Conservation (phyloP, 495 filamentous ascomycete species). For the Chaetomium fimeti region DNA sequence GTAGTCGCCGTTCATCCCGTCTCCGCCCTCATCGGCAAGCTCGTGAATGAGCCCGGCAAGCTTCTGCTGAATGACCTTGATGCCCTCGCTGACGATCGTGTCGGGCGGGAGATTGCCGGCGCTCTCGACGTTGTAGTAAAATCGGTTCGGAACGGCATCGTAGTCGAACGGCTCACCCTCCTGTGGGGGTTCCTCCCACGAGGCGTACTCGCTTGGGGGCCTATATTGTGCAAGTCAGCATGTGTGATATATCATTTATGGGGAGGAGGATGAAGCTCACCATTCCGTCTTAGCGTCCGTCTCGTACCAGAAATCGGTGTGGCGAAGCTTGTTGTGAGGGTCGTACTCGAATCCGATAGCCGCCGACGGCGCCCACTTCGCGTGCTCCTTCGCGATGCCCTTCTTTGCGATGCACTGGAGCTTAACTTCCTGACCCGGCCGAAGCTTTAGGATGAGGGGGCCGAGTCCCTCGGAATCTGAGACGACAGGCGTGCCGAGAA, state of each 20-base stretch:
- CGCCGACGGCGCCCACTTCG: constrained; percentile 90
- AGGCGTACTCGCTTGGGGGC: constrained; percentile 81
- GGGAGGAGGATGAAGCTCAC: constrained; percentile 53
- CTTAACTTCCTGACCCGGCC: constrained; percentile 82
- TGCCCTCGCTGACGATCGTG: constrained; percentile 80
- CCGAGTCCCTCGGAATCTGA: constrained; percentile 78
- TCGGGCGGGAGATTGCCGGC: constrained; percentile 86
- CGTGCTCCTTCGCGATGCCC: constrained; percentile 97
- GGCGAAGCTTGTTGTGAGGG: constrained; percentile 86
- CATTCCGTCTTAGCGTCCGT: constrained; percentile 80
- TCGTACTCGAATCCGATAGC: constrained; percentile 98
- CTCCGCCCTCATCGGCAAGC: constrained; percentile 57
- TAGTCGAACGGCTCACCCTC: constrained; percentile 88
- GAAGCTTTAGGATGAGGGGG: constrained; percentile 80
- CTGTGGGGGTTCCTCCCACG: constrained; percentile 77
- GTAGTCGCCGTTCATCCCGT: constrained; percentile 53
- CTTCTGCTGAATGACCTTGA: constrained; percentile 85
- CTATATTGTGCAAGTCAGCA: constrained; percentile 43
- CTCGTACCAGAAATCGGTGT: constrained; percentile 94
- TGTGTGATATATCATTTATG: neutral
- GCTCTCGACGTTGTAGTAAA: constrained; percentile 92
- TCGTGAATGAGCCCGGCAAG: constrained; percentile 79
- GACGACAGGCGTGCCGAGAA: constrained; percentile 76
- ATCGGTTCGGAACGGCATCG: constrained; percentile 76
- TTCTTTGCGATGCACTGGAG: constrained; percentile 94